phyloP scores from a whole-genome alignment of 345 rosid genomes.

The Cochlearia excelsa region DNA sequence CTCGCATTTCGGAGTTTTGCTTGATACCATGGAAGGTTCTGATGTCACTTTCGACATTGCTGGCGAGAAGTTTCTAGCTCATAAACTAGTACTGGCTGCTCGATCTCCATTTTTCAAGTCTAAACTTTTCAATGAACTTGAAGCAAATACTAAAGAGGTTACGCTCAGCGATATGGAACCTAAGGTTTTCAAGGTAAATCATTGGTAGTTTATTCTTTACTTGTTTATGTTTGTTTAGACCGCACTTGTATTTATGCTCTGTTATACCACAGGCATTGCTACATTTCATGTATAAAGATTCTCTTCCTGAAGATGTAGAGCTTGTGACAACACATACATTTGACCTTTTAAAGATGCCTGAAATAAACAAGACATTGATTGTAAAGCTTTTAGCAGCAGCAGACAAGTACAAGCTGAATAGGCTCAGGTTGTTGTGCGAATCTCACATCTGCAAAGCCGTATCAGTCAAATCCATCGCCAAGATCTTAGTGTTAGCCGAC shows the following conservation, averaged over 20 bases:
- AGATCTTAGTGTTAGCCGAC: slow-evolving; percentile 89
- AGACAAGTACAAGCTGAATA: slow-evolving; percentile 75
- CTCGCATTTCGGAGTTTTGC: slow-evolving; percentile 54
- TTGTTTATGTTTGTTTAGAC: slow-evolving; percentile 7
- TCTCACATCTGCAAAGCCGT: slow-evolving; percentile 82
- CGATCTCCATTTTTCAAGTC: slow-evolving; percentile 93
- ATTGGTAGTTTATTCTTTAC: slow-evolving; percentile 15
- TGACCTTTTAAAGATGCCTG: slow-evolving; percentile 47
- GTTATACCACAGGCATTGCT: slow-evolving; percentile 72
- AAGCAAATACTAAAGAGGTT: slow-evolving; percentile 49
- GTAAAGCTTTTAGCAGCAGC: slow-evolving; percentile 76
- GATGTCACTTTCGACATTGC: slow-evolving; percentile 71
- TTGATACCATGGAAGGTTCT: slow-evolving; percentile 74
- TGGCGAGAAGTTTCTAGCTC: slow-evolving; percentile 72
- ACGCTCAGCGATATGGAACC: slow-evolving; percentile 74
- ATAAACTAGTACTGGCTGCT: slow-evolving; percentile 87
- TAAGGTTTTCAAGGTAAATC: slow-evolving; percentile 73
- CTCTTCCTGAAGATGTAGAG: slow-evolving; percentile 69
- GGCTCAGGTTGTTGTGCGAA: slow-evolving; percentile 79
- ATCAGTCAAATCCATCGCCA: slow-evolving; percentile 68
- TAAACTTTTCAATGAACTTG: slow-evolving; percentile 70
- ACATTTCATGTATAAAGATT: slow-evolving; percentile 70
- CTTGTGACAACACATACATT: slow-evolving; percentile 33
- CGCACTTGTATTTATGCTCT: slow-evolving; percentile 11
- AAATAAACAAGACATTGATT: slow-evolving; percentile 59